Evolutionary conservation across 176 grass and related monocot genomes (phyloP), one percentile per base, ranked within the genome.

Genomic region (Eragrostis nindensis): DNA sequence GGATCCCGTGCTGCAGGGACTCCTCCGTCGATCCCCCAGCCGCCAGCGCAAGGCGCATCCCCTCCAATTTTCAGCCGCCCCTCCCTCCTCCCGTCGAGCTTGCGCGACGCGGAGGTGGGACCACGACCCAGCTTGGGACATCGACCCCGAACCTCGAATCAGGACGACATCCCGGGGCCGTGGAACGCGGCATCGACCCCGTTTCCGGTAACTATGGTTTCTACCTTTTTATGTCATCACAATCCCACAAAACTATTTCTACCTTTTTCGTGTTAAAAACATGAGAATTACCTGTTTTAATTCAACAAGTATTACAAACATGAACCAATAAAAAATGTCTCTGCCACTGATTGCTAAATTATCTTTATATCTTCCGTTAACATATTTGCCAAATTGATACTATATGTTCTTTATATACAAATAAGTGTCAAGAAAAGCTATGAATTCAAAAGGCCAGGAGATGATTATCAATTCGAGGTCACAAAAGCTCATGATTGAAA

Each of bases 331-430:
- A 60, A n/a, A 53, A 72, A 54, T 16, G 0, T 11, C 16, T 54
- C 22, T 66, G 15, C n/a, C 27, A 62, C 13, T 59, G 2, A 22
- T 36, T 68, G 19, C 39, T 59, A 2, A 39, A 71, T 66, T 56
- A 74, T 59, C 2, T 9, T 50, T 16, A 3, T 29, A 11, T 45
- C 17, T 84, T 25, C 43, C 32, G 22, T 15, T 22, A 60, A 43
- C 61, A 21, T 63, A 49, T 84, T 84, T 61, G 48, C 80, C 27
- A 39, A 83, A 63, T 75, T 62, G 7, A 61, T 62, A 56, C 15
- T 29, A 62, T 62, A 25, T 44, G 59, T 62, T 22, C 56, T 25
- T 30, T 21, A 15, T 76, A 76, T 62, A 62, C n/a, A 45, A 4
- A 41, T 24, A 74, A 18, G 8, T 27, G 36, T 4, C 36, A 42